These are phyloP conservation scores for Trichoderma semiorbis DNA, from an alignment of 2,329 filamentous ascomycete species.

Conservation along the genomic window DNA sequence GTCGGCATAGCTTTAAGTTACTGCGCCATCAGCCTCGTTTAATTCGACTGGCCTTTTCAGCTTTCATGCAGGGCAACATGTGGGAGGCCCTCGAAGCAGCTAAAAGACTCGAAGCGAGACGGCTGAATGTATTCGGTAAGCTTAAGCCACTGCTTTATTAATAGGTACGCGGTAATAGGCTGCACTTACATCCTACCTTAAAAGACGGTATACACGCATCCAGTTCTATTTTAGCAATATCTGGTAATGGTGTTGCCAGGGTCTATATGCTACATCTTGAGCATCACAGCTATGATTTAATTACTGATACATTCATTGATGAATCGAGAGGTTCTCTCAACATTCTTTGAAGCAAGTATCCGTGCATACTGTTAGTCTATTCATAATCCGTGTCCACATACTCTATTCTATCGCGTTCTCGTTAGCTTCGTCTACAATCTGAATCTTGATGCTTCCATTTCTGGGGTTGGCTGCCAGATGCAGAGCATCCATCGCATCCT, in stretches of 20 bases:
- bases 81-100: background rate
- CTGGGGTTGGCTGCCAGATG: background rate
- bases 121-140: background rate
- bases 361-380: background rate
- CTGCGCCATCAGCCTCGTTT: background rate
- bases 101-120: background rate
- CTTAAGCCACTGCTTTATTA: background rate
- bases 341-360: background rate
- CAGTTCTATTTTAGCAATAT: background rate
- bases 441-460: constrained; percentile 10
- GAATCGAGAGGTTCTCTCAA: background rate
- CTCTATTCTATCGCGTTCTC: background rate
- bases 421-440: background rate
- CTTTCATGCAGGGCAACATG: background rate
- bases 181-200: background rate
- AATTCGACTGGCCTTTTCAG: background rate
- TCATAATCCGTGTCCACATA: background rate
- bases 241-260: background rate
- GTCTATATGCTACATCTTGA: background rate
- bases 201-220: background rate
- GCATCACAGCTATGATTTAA: background rate
- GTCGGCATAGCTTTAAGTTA: background rate
- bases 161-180: background rate
- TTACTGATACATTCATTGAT: background rate
- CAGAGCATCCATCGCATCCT: background rate